Evolutionary conservation across 805 yeast species (phyloP).

Genomic region (Priceomyces medius): DNA sequence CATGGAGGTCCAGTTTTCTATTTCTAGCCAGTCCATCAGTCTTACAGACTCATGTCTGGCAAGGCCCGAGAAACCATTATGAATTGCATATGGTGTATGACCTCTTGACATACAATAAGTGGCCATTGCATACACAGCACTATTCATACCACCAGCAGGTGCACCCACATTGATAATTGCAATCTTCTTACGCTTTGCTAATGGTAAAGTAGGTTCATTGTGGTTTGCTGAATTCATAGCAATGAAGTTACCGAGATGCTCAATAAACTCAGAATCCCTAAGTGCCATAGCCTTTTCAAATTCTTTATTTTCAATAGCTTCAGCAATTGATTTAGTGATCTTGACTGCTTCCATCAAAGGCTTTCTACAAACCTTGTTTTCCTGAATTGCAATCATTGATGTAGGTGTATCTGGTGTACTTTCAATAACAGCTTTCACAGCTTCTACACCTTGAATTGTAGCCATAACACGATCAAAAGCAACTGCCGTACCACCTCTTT

Average conservation of each 20-base stretch:
- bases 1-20: conserved; percentile 80
- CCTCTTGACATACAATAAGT: conserved; percentile 86
- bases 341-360: conserved; percentile 89
- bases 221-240: conserved; percentile 69
- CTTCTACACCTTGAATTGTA: conserved; percentile 96
- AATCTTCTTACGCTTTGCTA: conserved; percentile 60
- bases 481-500: conserved; percentile 98
- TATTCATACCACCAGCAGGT: conserved; percentile 94
- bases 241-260: conserved; percentile 70
- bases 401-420: conserved; percentile 89
- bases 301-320: conserved; percentile 74
- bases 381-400: conserved; percentile 88
- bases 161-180: conserved; percentile 95
- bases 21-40: conserved; percentile 76
- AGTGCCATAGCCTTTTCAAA: conserved; percentile 84
- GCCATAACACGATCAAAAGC: conserved; percentile 91
- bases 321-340: conserved; percentile 85
- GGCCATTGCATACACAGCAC: conserved; percentile 89
- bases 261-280: conserved; percentile 86
- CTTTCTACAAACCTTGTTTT: conserved; percentile 80
- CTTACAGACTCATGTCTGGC: conserved; percentile 83
- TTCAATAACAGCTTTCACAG: conserved; percentile 88
- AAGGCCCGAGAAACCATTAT: conserved; percentile 91
- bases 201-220: conserved; percentile 59
- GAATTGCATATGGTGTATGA: conserved; percentile 85